Conservation (phyloP, 768 basidiomycete genomes). For the Dictyophora rubrovolvata region DNA sequence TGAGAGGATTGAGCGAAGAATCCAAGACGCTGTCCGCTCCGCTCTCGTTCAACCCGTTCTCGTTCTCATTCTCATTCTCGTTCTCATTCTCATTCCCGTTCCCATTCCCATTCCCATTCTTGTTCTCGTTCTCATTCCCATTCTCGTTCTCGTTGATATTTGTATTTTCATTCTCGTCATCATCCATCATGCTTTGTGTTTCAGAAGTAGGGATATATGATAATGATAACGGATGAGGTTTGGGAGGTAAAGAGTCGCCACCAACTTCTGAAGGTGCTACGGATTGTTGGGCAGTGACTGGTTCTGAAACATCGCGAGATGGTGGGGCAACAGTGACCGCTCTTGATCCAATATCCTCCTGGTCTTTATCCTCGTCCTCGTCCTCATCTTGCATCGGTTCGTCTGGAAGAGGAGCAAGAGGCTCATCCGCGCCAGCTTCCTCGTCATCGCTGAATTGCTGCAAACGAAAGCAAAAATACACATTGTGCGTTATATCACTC, state of each 20-base stretch:
- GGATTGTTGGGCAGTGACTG: constrained; percentile 22
- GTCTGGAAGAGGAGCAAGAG: constrained; percentile 67
- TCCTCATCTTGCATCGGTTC: constrained; percentile 54
- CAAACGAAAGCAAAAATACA: constrained; percentile 4
- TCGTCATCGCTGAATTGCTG: constrained; percentile 89
- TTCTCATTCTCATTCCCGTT: neutral
- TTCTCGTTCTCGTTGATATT: constrained; percentile 7
- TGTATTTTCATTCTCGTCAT: constrained; percentile 9
- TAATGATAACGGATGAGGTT: constrained; percentile 54
- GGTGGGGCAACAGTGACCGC: constrained; percentile 26
- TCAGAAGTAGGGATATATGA: constrained; percentile 37
- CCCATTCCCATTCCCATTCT: neutral
- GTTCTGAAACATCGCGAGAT: constrained; percentile 29
- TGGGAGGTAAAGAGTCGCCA: constrained; percentile 58
- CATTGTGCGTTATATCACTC: neutral
- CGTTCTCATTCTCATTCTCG: constrained; percentile 10
- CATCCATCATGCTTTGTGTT: constrained; percentile 17
- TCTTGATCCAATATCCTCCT: constrained; percentile 37
- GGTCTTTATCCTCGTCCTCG: constrained; percentile 69
- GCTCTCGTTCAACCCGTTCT: constrained; percentile 20
- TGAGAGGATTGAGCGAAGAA: constrained; percentile 47
- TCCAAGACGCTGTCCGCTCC: constrained; percentile 25
- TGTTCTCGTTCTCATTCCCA: neutral
- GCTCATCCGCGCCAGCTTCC: constrained; percentile 58
- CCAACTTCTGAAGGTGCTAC: constrained; percentile 32